Conservation (phyloP, 2,329 filamentous ascomycete species). For the Fusarium setosum region DNA sequence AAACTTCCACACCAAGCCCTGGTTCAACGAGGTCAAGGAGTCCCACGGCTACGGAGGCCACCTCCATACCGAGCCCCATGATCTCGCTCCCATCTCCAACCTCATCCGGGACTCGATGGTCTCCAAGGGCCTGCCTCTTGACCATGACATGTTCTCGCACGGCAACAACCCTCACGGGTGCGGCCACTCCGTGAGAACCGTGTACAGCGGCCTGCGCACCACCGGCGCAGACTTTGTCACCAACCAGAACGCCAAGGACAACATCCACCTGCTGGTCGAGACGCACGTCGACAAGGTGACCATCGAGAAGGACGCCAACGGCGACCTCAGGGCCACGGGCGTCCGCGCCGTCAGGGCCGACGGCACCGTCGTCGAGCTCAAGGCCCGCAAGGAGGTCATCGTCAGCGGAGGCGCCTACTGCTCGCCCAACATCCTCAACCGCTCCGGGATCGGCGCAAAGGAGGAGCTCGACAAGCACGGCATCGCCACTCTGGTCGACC, state of each 20-base stretch:
- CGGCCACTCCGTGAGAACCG: conserved; percentile 65
- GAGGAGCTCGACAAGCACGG: conserved; percentile 54
- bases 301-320: conserved; percentile 49
- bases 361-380: conserved; percentile 54
- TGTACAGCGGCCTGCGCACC: conserved; percentile 62
- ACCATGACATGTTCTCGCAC: conserved; percentile 68
- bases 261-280: conserved; percentile 60
- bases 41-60: conserved; percentile 64
- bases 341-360: conserved; percentile 55
- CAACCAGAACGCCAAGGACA: conserved; percentile 51
- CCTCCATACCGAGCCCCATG: conserved; percentile 67
- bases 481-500: conserved; percentile 55
- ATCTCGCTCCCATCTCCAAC: conserved; percentile 68
- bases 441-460: conserved; percentile 62
- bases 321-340: conserved; percentile 56
- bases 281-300: conserved; percentile 64
- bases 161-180: conserved; percentile 64
- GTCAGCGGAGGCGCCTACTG: conserved; percentile 61
- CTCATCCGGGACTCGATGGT: conserved; percentile 65
- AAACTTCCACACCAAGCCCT: conserved; percentile 67
- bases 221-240: conserved; percentile 65
- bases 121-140: conserved; percentile 63
- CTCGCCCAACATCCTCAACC: conserved; percentile 62
- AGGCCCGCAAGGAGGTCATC: conserved; percentile 52
- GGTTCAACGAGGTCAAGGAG: conserved; percentile 62